phyloP scores from a whole-genome alignment of 1,284 basidiomycete species.

The Rhodotorula sp. region DNA sequence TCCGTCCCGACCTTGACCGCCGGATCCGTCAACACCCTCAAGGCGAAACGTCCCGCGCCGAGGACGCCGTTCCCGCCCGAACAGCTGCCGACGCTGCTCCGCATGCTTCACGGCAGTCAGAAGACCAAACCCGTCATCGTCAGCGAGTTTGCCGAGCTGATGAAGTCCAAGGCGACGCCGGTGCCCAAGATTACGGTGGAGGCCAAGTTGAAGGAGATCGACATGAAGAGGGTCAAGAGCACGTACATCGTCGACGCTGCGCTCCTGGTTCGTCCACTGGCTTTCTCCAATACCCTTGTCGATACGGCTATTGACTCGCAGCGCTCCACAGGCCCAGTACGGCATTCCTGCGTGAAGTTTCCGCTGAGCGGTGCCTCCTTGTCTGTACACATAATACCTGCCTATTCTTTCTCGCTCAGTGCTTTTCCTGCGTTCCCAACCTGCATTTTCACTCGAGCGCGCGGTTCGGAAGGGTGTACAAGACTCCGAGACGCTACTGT shows the following conservation, averaged over 20 bases:
- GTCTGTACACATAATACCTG: background rate
- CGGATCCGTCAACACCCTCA: slow-evolving; percentile 11
- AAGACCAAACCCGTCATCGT: slow-evolving; percentile 18
- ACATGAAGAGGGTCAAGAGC: slow-evolving; percentile 32
- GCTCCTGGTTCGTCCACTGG: background rate
- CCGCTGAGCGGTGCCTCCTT: background rate
- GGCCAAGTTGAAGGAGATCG: slow-evolving; percentile 17
- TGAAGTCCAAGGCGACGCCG: slow-evolving; percentile 5
- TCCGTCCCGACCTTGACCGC: background rate
- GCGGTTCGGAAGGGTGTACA: too few relatives aligned
- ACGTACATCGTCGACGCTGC: background rate
- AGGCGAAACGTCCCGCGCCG: slow-evolving; percentile 5
- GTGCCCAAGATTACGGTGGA: slow-evolving; percentile 28
- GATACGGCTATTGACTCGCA: background rate
- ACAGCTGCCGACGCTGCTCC: slow-evolving; percentile 22
- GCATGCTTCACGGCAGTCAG: slow-evolving; percentile 20
- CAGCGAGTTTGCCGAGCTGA: slow-evolving; percentile 16
- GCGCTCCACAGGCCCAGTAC: background rate
- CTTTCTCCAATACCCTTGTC: background rate
- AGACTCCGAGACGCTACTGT: too few relatives aligned
- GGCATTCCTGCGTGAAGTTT: background rate
- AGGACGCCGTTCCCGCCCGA: slow-evolving; percentile 28
- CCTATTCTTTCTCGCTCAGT: too few relatives aligned
- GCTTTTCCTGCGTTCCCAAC: too few relatives aligned
- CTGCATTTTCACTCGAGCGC: too few relatives aligned